phyloP scores from a whole-genome alignment of 768 basidiomycete genomes.

The Lactifluus pinguis region DNA sequence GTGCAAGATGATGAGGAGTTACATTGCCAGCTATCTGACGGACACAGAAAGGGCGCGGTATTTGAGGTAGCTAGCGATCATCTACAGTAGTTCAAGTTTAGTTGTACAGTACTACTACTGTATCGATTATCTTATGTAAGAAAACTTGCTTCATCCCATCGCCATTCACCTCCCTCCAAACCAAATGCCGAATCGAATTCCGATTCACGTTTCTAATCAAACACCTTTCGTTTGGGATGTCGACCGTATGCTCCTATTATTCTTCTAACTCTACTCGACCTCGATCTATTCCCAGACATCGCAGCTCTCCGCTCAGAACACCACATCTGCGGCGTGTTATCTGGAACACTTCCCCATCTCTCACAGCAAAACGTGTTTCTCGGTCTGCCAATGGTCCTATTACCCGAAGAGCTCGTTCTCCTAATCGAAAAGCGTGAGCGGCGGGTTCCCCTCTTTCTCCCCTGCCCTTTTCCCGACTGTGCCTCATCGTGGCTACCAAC shows the following conservation, averaged over 20 bases:
- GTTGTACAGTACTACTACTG: too few relatives aligned
- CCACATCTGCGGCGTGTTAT: constrained; percentile 74
- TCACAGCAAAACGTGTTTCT: constrained; percentile 96
- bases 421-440: constrained; percentile 68
- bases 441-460: constrained; percentile 18
- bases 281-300: constrained; percentile 45
- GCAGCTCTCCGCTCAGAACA: constrained; percentile 70
- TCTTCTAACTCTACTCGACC: background rate
- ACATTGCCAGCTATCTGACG: constrained; percentile 11
- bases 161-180: background rate
- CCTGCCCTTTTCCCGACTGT: background rate
- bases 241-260: constrained; percentile 42
- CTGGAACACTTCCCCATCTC: constrained; percentile 88
- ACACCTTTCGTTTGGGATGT: constrained; percentile 86
- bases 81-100: background rate
- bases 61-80: background rate
- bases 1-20: constrained; percentile 9
- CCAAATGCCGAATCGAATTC: constrained; percentile 8
- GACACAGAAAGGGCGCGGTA: constrained; percentile 2
- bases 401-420: constrained; percentile 88
- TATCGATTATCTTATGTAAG: background rate
- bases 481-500: background rate
- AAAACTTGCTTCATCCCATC: too few relatives aligned
- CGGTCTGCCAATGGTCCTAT: constrained; percentile 79
- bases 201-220: constrained; percentile 51